Base-by-base conservation (phyloP, 352 stramenopile genomes). In the Pythium brassicae region DNA sequence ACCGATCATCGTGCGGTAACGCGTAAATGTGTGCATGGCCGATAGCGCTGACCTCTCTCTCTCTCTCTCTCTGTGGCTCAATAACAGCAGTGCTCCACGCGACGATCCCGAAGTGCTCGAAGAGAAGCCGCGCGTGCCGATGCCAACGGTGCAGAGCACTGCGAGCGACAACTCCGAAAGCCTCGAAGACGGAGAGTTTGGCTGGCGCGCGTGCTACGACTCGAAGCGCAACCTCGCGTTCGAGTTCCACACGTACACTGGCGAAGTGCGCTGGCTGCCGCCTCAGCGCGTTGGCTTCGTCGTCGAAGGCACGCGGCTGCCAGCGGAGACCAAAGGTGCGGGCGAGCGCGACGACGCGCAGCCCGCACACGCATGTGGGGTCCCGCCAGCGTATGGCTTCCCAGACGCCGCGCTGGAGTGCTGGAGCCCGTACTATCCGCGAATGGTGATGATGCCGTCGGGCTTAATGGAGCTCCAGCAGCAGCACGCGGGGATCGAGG, bases 191-290 rank as follows among this genome's bases (percentile, higher is more conserved):
- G 32, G 19, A n/a, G 50, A 42, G 23, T 91, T 91, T 54, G 81
- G 81, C 17, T 91, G 81, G 81, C 57, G 72, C 39, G 61, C 68
- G 45, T 68, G 71, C 42, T 68, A 83, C 53, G 81, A 91, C 50
- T 53, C 51, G 46, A 65, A 63, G 47, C 73, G 55, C 45, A 83
- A 84, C 23, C 54, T 81, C 29, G 52, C 70, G 25, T 91, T 75
- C 60, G 84, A 79, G 29, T 45, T 87, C 48, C 81, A 91, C 55
- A 81, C 61, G 53, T 79, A 87, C 60, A 91, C 81, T 23, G 81
- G 81, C 0, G 81, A 91, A 75, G 76, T 89, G 57, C 72, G 74
- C n/a, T 90, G 78, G 78, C 67, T 71, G 39, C 74, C 65, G 46
- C 75, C 72, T 4, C 67, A 72, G 50, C 66, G 63, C 6, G 63